Evolutionary conservation across 768 basidiomycete genomes (phyloP).

Genomic region (Hericium coralloides): DNA sequence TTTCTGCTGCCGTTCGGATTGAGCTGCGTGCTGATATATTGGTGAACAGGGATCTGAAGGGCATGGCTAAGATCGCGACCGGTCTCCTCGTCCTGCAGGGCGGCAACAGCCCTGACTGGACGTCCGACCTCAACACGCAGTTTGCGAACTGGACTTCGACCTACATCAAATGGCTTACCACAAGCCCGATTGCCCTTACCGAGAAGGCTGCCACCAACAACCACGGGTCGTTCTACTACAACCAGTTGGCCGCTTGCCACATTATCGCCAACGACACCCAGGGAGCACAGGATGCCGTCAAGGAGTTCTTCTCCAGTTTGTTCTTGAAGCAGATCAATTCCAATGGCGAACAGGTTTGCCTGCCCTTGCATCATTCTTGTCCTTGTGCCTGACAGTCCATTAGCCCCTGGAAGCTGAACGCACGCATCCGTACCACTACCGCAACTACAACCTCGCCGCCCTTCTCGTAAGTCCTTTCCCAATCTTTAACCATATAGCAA

Average conservation of each 20-base stretch:
- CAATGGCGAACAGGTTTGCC: slow-evolving; percentile 19
- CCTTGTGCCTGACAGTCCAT: neutral
- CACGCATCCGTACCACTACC: slow-evolving; percentile 25
- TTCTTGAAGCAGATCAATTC: slow-evolving; percentile 21
- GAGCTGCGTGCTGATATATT: neutral
- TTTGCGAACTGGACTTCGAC: slow-evolving; percentile 19
- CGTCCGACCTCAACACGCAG: slow-evolving; percentile 16
- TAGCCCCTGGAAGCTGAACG: slow-evolving; percentile 24
- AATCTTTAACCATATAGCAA: neutral
- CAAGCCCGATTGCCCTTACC: slow-evolving; percentile 13
- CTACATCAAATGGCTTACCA: slow-evolving; percentile 24
- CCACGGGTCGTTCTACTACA: slow-evolving; percentile 25
- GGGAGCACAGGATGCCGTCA: slow-evolving; percentile 17
- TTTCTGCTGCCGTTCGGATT: neutral
- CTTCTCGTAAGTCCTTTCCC: slow-evolving; percentile 17
- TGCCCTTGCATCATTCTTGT: neutral
- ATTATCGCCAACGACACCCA: slow-evolving; percentile 20
- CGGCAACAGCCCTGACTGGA: slow-evolving; percentile 19
- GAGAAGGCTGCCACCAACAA: slow-evolving; percentile 20
- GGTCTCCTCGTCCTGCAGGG: slow-evolving; percentile 20
- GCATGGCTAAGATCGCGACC: slow-evolving; percentile 22
- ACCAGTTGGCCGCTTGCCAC: slow-evolving; percentile 22
- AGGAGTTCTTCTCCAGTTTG: slow-evolving; percentile 20
- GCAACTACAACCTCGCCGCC: slow-evolving; percentile 25
- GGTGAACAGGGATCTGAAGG: slow-evolving; percentile 16